A percentile compares a stretch with the other conserved stretches of the same genome.
Evolutionary conservation across 2,329 filamentous ascomycete species (phyloP).

Genomic region (Fusarium decemcellulare): DNA sequence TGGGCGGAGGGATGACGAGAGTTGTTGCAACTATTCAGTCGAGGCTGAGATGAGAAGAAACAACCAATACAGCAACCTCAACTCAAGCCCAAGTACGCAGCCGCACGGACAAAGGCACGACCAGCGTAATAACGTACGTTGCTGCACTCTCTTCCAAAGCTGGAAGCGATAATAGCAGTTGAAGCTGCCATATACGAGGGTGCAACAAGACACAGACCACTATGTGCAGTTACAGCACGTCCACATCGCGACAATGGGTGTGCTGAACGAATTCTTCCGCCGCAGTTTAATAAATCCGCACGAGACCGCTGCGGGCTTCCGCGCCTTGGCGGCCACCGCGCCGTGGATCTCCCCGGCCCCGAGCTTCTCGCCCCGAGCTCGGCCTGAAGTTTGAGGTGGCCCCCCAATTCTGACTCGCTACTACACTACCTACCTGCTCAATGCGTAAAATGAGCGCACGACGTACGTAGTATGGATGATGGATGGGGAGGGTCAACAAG

Average conservation of each 20-base stretch:
- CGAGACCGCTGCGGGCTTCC: constrained; percentile 33
- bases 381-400: constrained; percentile 44
- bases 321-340: constrained; percentile 22
- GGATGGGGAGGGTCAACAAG: constrained; percentile 31
- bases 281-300: constrained; percentile 10
- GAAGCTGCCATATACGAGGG: constrained; percentile 19
- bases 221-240: constrained; percentile 16
- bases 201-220: constrained; percentile 25
- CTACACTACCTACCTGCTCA: constrained; percentile 33
- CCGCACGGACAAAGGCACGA: constrained; percentile 19
- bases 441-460: constrained; percentile 33
- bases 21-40: neutral
- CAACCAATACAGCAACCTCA: constrained; percentile 8
- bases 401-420: constrained; percentile 40
- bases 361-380: constrained; percentile 43
- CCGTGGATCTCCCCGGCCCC: constrained; percentile 39
- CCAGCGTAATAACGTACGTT: constrained; percentile 5
- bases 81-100: constrained; percentile 14
- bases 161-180: neutral
- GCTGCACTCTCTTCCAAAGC: constrained; percentile 4
- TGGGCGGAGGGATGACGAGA: neutral
- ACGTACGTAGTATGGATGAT: constrained; percentile 4
- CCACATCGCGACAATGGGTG: constrained; percentile 23
- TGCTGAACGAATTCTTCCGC: constrained; percentile 25
- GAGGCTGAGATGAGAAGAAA: constrained; percentile 11